Conservation (phyloP, 768 basidiomycete genomes). For the Sporobolomyces roseus region DNA sequence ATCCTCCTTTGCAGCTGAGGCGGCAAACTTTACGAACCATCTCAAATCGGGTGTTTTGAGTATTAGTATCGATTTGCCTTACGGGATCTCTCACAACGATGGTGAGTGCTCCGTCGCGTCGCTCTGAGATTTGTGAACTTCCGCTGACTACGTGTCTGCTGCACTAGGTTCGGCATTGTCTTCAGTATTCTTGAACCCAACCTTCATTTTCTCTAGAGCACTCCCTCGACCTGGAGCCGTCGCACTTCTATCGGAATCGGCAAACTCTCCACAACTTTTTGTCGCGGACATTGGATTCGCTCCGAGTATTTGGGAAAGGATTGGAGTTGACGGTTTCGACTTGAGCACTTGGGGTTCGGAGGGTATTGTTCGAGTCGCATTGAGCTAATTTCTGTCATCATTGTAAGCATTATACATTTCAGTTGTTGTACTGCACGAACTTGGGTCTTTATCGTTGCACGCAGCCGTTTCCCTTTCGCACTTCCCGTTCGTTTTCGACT, state of each 20-base stretch:
- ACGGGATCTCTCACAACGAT: constrained; percentile 4
- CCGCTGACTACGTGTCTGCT: too few relatives aligned
- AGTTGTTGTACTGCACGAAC: too few relatives aligned
- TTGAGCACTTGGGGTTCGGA: background rate
- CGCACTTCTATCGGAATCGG: background rate
- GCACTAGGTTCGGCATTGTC: background rate
- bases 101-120: background rate
- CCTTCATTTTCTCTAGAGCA: constrained; percentile 13
- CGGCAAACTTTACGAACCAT: background rate
- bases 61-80: constrained; percentile 5
- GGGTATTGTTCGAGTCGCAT: constrained; percentile 2
- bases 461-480: too few relatives aligned
- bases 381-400: background rate
- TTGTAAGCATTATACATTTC: background rate
- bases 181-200: background rate
- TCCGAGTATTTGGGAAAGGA: constrained; percentile 17
- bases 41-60: background rate
- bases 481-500: too few relatives aligned
- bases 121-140: too few relatives aligned
- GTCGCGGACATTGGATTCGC: constrained; percentile 15
- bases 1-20: background rate
- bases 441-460: too few relatives aligned
- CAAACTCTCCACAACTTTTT: background rate
- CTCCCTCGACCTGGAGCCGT: constrained; percentile 18
- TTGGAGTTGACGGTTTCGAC: constrained; percentile 12